Conservation (phyloP, 768 basidiomycete genomes). For the Pisolithus tinctorius region DNA sequence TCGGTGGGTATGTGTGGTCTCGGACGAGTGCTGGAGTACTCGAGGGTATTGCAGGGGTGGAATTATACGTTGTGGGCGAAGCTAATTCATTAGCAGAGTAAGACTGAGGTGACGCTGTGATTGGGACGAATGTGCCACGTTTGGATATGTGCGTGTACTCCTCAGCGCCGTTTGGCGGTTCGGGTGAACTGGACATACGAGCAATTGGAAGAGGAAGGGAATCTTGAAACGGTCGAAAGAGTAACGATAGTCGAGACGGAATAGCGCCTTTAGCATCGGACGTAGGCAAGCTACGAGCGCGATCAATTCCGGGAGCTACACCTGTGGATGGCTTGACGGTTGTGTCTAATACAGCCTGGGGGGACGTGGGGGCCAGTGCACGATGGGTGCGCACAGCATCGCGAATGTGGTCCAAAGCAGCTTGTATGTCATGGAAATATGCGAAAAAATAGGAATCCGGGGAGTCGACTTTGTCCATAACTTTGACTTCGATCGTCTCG, state of each 20-base stretch:
- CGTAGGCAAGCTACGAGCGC: conserved; percentile 32
- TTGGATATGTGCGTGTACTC: conserved; percentile 70
- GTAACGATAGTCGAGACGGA: conserved; percentile 55
- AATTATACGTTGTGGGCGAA: not conserved
- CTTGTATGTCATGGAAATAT: conserved; percentile 80
- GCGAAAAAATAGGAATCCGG: conserved; percentile 92
- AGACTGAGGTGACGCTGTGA: conserved; percentile 37
- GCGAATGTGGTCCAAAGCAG: conserved; percentile 75
- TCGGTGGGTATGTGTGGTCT: conserved; percentile 81
- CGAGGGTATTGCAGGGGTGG: conserved; percentile 10
- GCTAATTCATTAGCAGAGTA: conserved; percentile 6
- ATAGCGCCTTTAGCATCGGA: conserved; percentile 30
- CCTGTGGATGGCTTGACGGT: conserved; percentile 34
- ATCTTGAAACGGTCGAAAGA: conserved; percentile 67
- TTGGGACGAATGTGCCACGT: conserved; percentile 52
- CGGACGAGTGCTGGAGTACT: conserved; percentile 23
- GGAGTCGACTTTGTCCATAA: conserved; percentile 72
- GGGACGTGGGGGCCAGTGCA: conserved; percentile 17
- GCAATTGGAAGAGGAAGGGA: conserved; percentile 32
- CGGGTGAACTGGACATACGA: conserved; percentile 26
- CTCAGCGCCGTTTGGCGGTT: conserved; percentile 37
- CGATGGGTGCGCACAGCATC: conserved; percentile 61
- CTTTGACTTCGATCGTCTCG: conserved; percentile 92
- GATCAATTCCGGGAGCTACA: conserved; percentile 29
- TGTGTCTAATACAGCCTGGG: conserved; percentile 47